Evolutionary conservation across 208 protist genomes (phyloP).

Genomic region (Trypanosoma vivax): DNA sequence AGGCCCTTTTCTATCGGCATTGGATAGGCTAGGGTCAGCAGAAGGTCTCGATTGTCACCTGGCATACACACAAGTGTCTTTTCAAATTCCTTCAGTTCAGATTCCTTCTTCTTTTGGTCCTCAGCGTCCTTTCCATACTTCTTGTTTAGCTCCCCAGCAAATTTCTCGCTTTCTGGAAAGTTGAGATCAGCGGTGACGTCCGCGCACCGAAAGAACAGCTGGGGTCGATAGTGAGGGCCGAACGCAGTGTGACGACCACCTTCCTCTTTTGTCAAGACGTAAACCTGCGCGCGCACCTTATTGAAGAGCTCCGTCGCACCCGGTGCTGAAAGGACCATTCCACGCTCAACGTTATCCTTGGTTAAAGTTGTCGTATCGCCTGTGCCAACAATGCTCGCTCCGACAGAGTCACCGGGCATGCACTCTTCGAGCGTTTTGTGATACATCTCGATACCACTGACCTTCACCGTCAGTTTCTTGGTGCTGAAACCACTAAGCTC

Average conservation of each 20-base stretch:
- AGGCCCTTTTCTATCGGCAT: constrained; percentile 93
- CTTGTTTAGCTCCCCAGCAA: constrained; percentile 68
- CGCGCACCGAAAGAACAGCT: constrained; percentile 98
- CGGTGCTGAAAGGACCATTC: constrained; percentile 92
- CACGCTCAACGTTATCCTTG: constrained; percentile 94
- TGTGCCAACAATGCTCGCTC: constrained; percentile 89
- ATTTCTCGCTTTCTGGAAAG: constrained; percentile 86
- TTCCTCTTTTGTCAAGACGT: constrained; percentile 98
- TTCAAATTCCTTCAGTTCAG: constrained; percentile 77
- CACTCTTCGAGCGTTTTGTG: constrained; percentile 94
- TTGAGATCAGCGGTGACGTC: constrained; percentile 95
- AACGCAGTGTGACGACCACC: constrained; percentile 98
- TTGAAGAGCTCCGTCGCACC: constrained; percentile 91
- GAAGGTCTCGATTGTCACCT: constrained; percentile 95
- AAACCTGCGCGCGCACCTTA: constrained; percentile 95
- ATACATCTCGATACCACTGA: constrained; percentile 96
- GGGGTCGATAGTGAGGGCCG: constrained; percentile 94
- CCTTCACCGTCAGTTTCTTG: constrained; percentile 82
- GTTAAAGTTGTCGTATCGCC: constrained; percentile 88
- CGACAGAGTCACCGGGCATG: constrained; percentile 97
- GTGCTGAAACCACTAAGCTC: constrained; percentile 93
- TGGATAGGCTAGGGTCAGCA: constrained; percentile 90
- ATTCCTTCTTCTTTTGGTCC: constrained; percentile 77
- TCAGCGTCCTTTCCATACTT: constrained; percentile 72
- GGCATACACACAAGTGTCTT: constrained; percentile 96